phyloP scores from a whole-genome alignment of 768 basidiomycete species.

The Vararia minispora region DNA sequence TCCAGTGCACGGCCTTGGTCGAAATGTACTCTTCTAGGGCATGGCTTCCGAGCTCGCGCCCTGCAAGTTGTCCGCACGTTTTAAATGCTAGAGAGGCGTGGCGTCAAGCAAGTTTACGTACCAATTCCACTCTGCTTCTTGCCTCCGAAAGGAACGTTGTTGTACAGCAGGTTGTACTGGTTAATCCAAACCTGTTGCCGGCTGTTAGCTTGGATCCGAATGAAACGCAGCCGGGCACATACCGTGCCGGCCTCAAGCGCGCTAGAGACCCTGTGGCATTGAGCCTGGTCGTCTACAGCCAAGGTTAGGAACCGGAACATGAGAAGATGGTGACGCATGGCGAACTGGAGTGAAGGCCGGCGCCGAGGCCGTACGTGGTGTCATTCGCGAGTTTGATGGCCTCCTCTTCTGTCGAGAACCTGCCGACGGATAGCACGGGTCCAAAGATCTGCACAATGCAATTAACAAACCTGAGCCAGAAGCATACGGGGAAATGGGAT shows the following conservation, averaged over 20 bases:
- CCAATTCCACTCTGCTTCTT: slow-evolving; percentile 89
- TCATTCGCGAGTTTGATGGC: slow-evolving; percentile 78
- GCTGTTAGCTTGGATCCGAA: slow-evolving; percentile 1
- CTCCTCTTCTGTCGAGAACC: slow-evolving; percentile 82
- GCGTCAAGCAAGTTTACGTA: slow-evolving; percentile 21
- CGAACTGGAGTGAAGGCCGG: slow-evolving; percentile 73
- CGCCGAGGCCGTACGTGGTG: slow-evolving; percentile 84
- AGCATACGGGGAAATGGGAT: too few relatives aligned
- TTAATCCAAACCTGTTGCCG: slow-evolving; percentile 76
- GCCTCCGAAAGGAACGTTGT: slow-evolving; percentile 92
- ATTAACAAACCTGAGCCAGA: not conserved
- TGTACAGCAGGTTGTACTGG: slow-evolving; percentile 73
- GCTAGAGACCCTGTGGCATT: slow-evolving; percentile 82
- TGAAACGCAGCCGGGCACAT: slow-evolving; percentile 18
- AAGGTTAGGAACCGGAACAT: slow-evolving; percentile 7
- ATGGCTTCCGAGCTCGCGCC: slow-evolving; percentile 79
- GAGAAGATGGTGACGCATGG: not conserved
- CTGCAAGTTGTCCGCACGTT: slow-evolving; percentile 25
- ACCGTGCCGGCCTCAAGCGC: slow-evolving; percentile 86
- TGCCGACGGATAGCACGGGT: slow-evolving; percentile 76
- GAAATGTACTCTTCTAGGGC: slow-evolving; percentile 80
- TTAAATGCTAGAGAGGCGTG: not conserved
- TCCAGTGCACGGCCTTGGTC: slow-evolving; percentile 79
- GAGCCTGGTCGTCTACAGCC: slow-evolving; percentile 58
- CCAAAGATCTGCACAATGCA: slow-evolving; percentile 68